Base-by-base conservation (phyloP, 2,329 filamentous ascomycete species). In the Pseudocercospora fuligena region DNA sequence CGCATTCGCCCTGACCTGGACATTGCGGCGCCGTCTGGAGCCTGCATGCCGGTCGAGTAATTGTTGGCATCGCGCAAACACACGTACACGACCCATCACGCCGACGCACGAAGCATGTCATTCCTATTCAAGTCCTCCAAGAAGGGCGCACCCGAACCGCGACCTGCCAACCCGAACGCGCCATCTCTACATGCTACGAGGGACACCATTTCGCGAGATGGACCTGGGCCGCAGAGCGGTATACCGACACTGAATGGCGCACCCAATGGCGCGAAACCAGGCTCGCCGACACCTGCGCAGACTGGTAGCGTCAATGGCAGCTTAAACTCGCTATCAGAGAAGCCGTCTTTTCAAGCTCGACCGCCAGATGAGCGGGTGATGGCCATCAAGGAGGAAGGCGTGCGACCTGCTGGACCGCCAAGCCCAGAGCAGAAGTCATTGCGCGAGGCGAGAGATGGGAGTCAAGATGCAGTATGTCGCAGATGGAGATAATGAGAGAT, bases 251-350 rank as follows among this genome's bases (percentile, higher is more conserved):
- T 82, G 47, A 87, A 87, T 79, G 53, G 53, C 53, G 14, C 25
- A 16, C 21, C 27, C 53, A 56, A 56, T 33, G 56, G 31, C 56
- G 56, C 56, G 31, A 77, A 76, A 60, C 70, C 75, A 2, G 70
- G 64, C 57, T 74, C 73, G 31, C 81, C 86, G 2, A 88, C 90
- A 65, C 87, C 90, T 59, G 92, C 91, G 5, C 90, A 92, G 5
- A 43, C 40, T 1, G 40, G 5, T 19, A 94, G 92, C 76, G 83
- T 85, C 66, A 88, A 86, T 74, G 85, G 84, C 72, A 77, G 74
- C 60, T 53, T 77, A 33, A 76, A 74, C 61, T 71, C 72, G 21
- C 47, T 76, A 43, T 65, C 69, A 6, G 69, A 66, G 46, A 66
- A 68, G 54, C 46, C 61, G 11, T 16, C 33, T 25, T 60, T 54